These are phyloP conservation scores for Eucalyptus cladocalyx DNA, from an alignment of 345 rosid genomes.

Conservation along the genomic window DNA sequence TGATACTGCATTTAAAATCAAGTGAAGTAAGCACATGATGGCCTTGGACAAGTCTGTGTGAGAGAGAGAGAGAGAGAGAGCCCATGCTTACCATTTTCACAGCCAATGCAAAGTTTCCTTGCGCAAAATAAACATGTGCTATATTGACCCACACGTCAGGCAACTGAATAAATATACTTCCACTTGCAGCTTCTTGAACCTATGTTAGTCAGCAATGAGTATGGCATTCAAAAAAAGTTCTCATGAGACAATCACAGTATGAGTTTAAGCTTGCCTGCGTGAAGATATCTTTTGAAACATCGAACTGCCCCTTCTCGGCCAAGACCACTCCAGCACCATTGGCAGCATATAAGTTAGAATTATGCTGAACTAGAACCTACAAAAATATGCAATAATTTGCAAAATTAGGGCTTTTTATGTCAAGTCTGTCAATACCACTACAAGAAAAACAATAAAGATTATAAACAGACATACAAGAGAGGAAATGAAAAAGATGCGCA, in stretches of 20 bases:
- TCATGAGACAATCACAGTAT: background rate
- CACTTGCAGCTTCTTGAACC: slow-evolving; percentile 99
- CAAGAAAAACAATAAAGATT: background rate
- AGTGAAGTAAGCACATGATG: background rate
- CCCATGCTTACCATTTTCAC: slow-evolving; percentile 71
- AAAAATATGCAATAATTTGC: background rate
- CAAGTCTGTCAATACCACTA: background rate
- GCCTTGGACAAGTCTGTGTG: background rate
- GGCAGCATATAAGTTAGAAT: slow-evolving; percentile 90
- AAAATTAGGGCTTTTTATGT: background rate
- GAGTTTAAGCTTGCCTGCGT: slow-evolving; percentile 44
- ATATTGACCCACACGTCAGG: slow-evolving; percentile 98
- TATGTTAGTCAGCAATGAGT: background rate
- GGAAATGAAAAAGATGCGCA: background rate
- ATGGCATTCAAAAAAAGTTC: background rate
- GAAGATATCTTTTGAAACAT: slow-evolving; percentile 92
- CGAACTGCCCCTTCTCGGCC: slow-evolving; percentile 96
- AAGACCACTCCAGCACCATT: slow-evolving; percentile 93
- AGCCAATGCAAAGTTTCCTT: slow-evolving; percentile 89
- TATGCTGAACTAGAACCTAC: slow-evolving; percentile 88
- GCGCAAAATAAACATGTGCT: slow-evolving; percentile 96
- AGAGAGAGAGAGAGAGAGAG: background rate
- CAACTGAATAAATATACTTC: slow-evolving; percentile 93
- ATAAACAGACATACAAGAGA: background rate
- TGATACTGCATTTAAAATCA: slow-evolving; percentile 60